A percentile compares a stretch with the other conserved stretches of the same genome.
Evolutionary conservation across 2,329 filamentous ascomycete species (phyloP).

Genomic region (Botrytis aclada): DNA sequence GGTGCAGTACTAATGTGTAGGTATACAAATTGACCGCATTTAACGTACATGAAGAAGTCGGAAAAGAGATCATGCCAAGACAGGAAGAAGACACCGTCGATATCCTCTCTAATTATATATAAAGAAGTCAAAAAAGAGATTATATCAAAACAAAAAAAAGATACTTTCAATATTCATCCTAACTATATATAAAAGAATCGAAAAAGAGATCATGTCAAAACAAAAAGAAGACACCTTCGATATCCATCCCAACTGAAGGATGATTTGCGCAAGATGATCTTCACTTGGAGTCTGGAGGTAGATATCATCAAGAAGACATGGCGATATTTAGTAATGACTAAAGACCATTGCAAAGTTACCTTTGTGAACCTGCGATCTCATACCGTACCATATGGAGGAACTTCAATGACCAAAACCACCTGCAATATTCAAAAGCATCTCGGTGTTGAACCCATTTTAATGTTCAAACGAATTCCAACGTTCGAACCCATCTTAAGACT

Average conservation of each 20-base stretch:
- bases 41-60: neutral
- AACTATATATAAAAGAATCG: neutral
- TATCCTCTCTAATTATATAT: too few relatives aligned
- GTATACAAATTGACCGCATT: too few relatives aligned
- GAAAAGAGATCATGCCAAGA: neutral
- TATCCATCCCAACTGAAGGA: neutral
- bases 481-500: neutral
- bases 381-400: neutral
- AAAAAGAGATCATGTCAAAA: neutral
- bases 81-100: neutral
- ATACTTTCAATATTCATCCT: too few relatives aligned
- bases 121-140: too few relatives aligned
- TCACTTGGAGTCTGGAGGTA: neutral
- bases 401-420: neutral
- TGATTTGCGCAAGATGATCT: neutral
- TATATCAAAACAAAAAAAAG: too few relatives aligned
- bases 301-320: neutral
- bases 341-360: neutral
- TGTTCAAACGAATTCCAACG: neutral
- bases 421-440: too few relatives aligned
- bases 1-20: neutral
- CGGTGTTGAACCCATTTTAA: too few relatives aligned
- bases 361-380: neutral
- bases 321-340: neutral
- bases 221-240: neutral